A percentile compares a stretch with the other conserved stretches of the same genome.
Evolutionary conservation across 139 green algal species (phyloP).

Genomic region (Closterium sp.): DNA sequence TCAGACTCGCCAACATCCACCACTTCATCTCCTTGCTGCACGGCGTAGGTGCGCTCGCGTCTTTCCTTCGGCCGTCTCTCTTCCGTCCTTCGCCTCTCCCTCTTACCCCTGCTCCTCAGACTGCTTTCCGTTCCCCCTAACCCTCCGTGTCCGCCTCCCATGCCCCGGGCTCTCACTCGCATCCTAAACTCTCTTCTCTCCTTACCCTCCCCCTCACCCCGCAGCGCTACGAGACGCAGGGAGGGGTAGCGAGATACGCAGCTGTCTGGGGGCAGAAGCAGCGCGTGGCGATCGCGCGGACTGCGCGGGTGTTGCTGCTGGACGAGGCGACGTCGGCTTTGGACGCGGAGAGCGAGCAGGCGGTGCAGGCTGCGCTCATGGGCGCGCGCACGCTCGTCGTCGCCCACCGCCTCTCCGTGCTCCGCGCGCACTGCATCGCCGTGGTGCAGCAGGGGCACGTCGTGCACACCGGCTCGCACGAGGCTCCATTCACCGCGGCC

Average conservation of each 20-base stretch:
- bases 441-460: constrained; percentile 48
- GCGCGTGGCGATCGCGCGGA: constrained; percentile 87
- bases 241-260: constrained; percentile 47
- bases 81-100: no score
- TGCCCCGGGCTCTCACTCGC: no score
- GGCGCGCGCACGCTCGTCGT: constrained; percentile 44
- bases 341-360: constrained; percentile 68
- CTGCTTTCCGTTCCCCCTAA: no score
- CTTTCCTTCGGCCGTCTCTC: no score
- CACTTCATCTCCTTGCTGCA: no score
- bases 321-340: constrained; percentile 86
- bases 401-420: constrained; percentile 49
- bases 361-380: constrained; percentile 52
- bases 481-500: no score
- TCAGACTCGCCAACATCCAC: no score
- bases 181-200: not conserved
- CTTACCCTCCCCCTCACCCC: not conserved
- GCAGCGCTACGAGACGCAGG: constrained; percentile 29
- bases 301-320: constrained; percentile 82
- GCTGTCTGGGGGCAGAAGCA: constrained; percentile 85
- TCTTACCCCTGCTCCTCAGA: no score
- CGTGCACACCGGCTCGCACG: constrained; percentile 38
- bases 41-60: no score
- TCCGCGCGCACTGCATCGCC: constrained; percentile 43
- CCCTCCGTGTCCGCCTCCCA: no score